Evolutionary conservation across 2,329 filamentous ascomycete genomes (phyloP).

Genomic region (Colletotrichum cereale): DNA sequence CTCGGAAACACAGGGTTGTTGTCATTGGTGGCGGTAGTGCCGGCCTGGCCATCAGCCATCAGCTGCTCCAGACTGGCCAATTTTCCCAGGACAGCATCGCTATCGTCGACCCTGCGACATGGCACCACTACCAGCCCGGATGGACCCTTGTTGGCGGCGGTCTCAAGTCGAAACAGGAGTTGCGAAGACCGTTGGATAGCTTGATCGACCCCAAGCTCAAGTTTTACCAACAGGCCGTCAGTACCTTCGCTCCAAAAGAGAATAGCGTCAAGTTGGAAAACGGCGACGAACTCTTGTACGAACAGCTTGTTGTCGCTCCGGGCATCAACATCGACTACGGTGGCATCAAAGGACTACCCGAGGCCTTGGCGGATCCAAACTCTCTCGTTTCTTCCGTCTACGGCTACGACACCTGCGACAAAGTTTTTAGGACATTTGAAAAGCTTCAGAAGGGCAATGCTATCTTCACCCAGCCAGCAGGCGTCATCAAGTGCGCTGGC

Average conservation of each 20-base stretch:
- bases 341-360: constrained; percentile 67
- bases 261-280: constrained; percentile 68
- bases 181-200: constrained; percentile 62
- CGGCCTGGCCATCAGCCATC: constrained; percentile 74
- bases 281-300: constrained; percentile 69
- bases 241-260: constrained; percentile 64
- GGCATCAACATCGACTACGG: constrained; percentile 65
- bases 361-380: constrained; percentile 63
- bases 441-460: constrained; percentile 63
- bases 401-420: constrained; percentile 66
- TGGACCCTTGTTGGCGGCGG: constrained; percentile 78
- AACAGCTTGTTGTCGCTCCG: constrained; percentile 74
- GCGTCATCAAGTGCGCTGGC: constrained; percentile 71
- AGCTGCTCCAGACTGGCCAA: constrained; percentile 70
- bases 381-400: constrained; percentile 69
- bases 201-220: constrained; percentile 72
- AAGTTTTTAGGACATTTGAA: constrained; percentile 63
- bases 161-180: constrained; percentile 71
- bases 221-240: constrained; percentile 68
- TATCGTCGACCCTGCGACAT: constrained; percentile 71
- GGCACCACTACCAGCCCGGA: constrained; percentile 77
- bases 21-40: constrained; percentile 76
- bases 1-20: constrained; percentile 68
- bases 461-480: constrained; percentile 71
- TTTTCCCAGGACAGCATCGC: constrained; percentile 73